These are phyloP conservation scores for Zoysia japonica DNA, from an alignment of 176 grass and related monocot genomes.

Conservation along the genomic window DNA sequence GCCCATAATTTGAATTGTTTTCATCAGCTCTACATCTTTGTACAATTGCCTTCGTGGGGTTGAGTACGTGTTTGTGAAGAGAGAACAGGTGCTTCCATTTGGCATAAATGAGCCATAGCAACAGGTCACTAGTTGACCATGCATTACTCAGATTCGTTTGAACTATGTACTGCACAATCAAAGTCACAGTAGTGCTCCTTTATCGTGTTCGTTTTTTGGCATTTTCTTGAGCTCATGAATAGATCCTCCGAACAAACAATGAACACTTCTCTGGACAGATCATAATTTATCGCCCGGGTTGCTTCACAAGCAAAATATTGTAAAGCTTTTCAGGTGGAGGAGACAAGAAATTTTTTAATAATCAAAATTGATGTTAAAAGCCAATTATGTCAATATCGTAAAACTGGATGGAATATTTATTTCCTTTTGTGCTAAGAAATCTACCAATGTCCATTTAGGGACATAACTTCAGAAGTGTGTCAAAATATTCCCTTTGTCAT, in stretches of 20 bases:
- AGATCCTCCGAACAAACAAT: not conserved
- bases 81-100: not conserved
- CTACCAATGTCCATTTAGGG: too few relatives aligned
- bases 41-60: slow-evolving; percentile 34
- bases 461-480: too few relatives aligned
- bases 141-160: not conserved
- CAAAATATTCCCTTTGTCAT: too few relatives aligned
- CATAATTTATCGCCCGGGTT: not conserved
- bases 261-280: not conserved
- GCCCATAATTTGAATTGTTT: not conserved
- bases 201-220: not conserved
- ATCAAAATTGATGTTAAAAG: too few relatives aligned
- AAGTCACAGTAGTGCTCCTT: not conserved
- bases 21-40: slow-evolving; percentile 41
- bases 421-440: too few relatives aligned
- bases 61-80: too few relatives aligned
- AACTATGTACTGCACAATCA: not conserved
- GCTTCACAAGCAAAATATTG: slow-evolving; percentile 1
- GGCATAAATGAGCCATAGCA: slow-evolving; percentile 7
- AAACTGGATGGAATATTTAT: too few relatives aligned
- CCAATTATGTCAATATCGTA: too few relatives aligned
- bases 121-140: not conserved
- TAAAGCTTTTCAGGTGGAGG: slow-evolving; percentile 35
- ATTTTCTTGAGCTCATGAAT: not conserved
- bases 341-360: slow-evolving; percentile 54